Conservation (phyloP, 1,139 yeast species). For the Scheffersomyces segobiensis region DNA sequence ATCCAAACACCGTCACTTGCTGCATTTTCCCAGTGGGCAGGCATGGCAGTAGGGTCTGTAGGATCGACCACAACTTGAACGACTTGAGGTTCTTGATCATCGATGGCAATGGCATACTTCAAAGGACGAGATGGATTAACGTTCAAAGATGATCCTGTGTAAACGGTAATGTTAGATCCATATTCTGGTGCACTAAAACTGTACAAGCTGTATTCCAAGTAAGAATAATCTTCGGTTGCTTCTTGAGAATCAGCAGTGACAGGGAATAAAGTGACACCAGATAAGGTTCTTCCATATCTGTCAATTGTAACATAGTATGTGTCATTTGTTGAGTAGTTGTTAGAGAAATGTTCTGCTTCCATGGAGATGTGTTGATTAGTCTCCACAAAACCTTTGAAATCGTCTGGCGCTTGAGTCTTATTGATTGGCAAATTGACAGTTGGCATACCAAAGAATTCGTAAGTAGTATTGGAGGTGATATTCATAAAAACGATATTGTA, state of each 20-base stretch:
- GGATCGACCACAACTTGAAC: conserved; percentile 14
- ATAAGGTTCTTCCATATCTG: neutral
- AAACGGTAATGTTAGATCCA: conserved; percentile 13
- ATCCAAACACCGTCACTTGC: conserved; percentile 15
- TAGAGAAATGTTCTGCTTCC: neutral
- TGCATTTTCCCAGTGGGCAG: conserved; percentile 16
- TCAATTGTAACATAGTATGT: neutral
- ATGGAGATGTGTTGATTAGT: neutral
- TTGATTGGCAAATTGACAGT: neutral
- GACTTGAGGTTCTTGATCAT: conserved; percentile 14
- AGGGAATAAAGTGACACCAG: conserved; percentile 12
- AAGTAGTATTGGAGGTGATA: neutral
- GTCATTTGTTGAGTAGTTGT: neutral
- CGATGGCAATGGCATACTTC: conserved; percentile 15
- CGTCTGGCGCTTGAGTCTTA: neutral
- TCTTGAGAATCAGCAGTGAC: conserved; percentile 13
- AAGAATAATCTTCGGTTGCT: conserved; percentile 11
- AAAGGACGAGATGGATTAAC: conserved; percentile 14
- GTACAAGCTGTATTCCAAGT: conserved; percentile 16
- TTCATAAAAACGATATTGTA: neutral
- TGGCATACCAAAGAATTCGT: neutral
- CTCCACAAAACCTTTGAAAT: neutral
- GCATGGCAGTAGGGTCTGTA: conserved; percentile 11
- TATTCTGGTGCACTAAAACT: conserved; percentile 6
- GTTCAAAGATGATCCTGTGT: conserved; percentile 15